Evolutionary conservation across 2,329 filamentous ascomycete species (phyloP), one percentile per base, ranked within the genome.

Genomic region (Orbilia oligospora): DNA sequence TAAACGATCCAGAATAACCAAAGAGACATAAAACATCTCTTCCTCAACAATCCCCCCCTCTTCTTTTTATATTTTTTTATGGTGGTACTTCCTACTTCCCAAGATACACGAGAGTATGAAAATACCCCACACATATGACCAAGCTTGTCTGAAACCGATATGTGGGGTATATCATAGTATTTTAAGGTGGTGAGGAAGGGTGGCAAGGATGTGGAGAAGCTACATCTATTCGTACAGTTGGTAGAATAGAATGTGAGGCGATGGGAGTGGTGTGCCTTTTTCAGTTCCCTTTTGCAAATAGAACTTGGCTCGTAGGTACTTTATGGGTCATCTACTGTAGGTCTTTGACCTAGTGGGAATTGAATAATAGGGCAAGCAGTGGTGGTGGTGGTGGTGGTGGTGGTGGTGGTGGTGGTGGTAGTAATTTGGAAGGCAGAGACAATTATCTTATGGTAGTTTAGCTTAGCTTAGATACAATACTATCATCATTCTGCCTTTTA

Each of bases 61-160:
- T 33, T 48, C 20, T 51, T 66, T 53, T 61, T 36, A 14, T 58
- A 51, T 66, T 41, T 53, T 55, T 41, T 64, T 56, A 55, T 18
- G 51, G 30, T 16, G 9, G n/a, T 38, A 12, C 5, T 48, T 58
- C 65, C 8, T 41, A 41, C 46, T 41, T 58, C 61, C 53, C 41
- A 41, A 55, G 51, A 49, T 69, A n/a, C 53, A 55, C 68, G 75
- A 78, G 75, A 72, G 73, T 78, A 72, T 69, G 68, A 41, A 24
- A 61, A 30, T 22, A 41, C 61, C 22, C 14, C 56, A 33, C 51
- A 61, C 36, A 36, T n/a, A n/a, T n/a, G 53, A 12, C 49, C 51
- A 65, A 49, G 16, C 41, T 22, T 49, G 20, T 14, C 38, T 56
- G 30, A 68, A 33, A 30, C 46, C 63, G 65, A 67, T 68, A 36